phyloP scores from a whole-genome alignment of 225 moss, liverwort and hornwort genomes.

The Rhytidiadelphus loreus region DNA sequence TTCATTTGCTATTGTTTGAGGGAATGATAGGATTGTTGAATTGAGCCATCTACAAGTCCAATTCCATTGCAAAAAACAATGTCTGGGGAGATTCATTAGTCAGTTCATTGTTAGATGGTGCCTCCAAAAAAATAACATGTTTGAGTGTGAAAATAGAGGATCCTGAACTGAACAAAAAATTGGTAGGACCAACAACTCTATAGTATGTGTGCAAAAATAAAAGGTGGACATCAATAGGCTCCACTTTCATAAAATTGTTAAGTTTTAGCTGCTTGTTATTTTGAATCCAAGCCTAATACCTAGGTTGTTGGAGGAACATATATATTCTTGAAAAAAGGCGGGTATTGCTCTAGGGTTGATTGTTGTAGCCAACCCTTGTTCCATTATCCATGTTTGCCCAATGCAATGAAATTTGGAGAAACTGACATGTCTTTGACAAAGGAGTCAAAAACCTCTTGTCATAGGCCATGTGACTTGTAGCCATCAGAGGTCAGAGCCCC shows the following conservation, averaged over 20 bases:
- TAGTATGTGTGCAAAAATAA: not conserved
- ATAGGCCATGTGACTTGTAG: too few species aligned
- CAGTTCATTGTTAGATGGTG: not conserved
- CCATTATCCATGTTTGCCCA: accelerated
- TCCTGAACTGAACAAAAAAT: not conserved
- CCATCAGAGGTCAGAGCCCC: too few species aligned
- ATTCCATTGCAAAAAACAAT: not conserved
- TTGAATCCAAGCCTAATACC: not conserved
- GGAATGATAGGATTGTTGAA: not conserved
- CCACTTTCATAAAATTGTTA: not conserved
- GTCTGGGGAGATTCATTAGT: too few species aligned
- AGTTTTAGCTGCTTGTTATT: not conserved
- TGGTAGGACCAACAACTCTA: not conserved
- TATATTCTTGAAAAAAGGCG: not conserved
- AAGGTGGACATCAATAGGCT: not conserved
- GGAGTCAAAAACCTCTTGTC: too few species aligned
- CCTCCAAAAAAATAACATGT: accelerated
- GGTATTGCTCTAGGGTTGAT: not conserved
- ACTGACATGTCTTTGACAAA: not conserved
- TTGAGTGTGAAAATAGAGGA: accelerated
- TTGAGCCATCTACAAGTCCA: accelerated
- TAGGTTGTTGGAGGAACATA: accelerated
- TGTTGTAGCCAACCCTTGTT: accelerated
- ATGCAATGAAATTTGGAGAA: not conserved
- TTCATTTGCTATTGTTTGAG: not conserved